These are phyloP conservation scores for Conoideocrella luteorostrata DNA, from an alignment of 2,329 filamentous ascomycete genomes.

Conservation along the genomic window DNA sequence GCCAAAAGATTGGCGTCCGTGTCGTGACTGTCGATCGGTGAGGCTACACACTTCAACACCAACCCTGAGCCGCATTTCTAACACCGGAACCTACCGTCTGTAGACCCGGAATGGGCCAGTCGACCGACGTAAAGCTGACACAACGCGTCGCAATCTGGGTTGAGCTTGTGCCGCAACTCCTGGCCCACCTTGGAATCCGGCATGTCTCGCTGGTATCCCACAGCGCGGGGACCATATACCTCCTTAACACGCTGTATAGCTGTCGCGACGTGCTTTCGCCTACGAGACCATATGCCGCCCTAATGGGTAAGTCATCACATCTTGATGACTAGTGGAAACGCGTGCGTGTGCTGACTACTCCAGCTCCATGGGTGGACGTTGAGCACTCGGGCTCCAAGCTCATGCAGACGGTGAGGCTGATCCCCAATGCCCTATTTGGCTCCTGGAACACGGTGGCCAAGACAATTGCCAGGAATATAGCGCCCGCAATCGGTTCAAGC, in stretches of 20 bases:
- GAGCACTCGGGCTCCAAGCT: constrained; percentile 7
- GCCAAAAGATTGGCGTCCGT: no score
- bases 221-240: constrained; percentile 25
- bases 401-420: neutral
- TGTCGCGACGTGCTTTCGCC: constrained; percentile 20
- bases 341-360: neutral
- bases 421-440: neutral
- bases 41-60: no score
- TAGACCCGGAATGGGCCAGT: no score
- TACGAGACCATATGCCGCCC: constrained; percentile 13
- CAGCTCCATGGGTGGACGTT: constrained; percentile 13
- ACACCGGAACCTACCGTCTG: no score
- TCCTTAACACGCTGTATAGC: constrained; percentile 22
- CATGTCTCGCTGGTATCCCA: constrained; percentile 25
- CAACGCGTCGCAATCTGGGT: no score
- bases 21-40: no score
- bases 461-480: neutral
- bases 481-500: neutral
- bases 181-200: constrained; percentile 25
- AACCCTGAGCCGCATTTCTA: no score
- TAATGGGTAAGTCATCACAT: constrained; percentile 12
- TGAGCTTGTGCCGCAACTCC: constrained; percentile 24
- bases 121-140: no score
- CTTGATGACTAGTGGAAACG: neutral
- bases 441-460: neutral